These are phyloP conservation scores for Carpinus fangiana DNA, from an alignment of 306 rosid species.

Conservation along the genomic window DNA sequence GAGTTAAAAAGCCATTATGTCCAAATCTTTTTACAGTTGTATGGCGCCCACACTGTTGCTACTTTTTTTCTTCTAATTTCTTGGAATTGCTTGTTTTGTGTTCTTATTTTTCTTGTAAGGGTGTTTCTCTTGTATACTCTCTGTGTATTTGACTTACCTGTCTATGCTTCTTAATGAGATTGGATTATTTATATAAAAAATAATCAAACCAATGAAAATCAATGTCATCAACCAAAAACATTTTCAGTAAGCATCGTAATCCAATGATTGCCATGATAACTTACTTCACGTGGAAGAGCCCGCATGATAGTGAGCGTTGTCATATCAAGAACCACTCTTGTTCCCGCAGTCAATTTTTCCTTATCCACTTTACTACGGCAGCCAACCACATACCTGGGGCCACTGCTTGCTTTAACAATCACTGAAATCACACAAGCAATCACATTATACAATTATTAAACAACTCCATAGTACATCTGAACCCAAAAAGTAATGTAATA, in stretches of 20 bases:
- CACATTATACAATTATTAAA: constrained; percentile 25
- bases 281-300: constrained; percentile 95
- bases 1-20: too few species aligned
- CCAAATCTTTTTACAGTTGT: too few species aligned
- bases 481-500: constrained; percentile 9
- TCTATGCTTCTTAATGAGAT: too few species aligned
- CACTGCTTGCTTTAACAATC: constrained; percentile 95
- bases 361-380: constrained; percentile 92
- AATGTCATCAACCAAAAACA: constrained; percentile 14
- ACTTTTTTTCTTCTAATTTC: too few species aligned
- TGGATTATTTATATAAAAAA: too few species aligned
- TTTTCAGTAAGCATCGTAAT: neutral
- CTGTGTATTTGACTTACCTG: too few species aligned
- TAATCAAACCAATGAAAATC: neutral
- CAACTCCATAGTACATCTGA: neutral
- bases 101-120: too few species aligned
- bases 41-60: too few species aligned
- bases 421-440: constrained; percentile 50
- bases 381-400: constrained; percentile 93
- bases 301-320: constrained; percentile 90
- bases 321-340: constrained; percentile 96
- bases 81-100: too few species aligned
- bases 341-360: constrained; percentile 84
- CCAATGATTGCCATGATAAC: constrained; percentile 20
- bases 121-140: too few species aligned